Conservation (phyloP, 2,329 filamentous ascomycete species). For the Aspergillus aculeatus region DNA sequence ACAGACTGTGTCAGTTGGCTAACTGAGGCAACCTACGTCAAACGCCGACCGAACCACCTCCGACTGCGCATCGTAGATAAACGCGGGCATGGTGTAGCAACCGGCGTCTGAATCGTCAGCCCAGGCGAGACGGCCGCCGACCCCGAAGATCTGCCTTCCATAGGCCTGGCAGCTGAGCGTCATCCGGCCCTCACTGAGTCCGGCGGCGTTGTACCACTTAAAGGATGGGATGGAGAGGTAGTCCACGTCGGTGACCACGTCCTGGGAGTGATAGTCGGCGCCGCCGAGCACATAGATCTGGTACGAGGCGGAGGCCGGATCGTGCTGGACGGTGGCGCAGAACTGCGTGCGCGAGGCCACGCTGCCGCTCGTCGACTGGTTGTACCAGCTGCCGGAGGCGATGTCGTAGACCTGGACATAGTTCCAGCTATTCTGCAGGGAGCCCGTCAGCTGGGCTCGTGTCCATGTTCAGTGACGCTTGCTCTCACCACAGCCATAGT, state of each 20-base stretch:
- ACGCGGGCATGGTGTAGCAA: conserved; percentile 15
- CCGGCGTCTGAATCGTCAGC: conserved; percentile 6
- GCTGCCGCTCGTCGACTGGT: conserved; percentile 18
- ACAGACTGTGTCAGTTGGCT: not conserved
- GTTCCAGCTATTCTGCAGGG: conserved; percentile 13
- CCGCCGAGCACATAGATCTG: conserved; percentile 17
- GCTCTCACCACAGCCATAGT: conserved; percentile 9
- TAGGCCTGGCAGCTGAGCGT: conserved; percentile 12
- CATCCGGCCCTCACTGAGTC: conserved; percentile 14
- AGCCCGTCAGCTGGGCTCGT: not conserved
- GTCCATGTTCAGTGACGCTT: too few relatives aligned
- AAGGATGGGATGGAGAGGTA: conserved; percentile 21
- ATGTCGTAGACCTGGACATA: conserved; percentile 18
- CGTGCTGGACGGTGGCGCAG: conserved; percentile 16
- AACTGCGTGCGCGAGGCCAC: conserved; percentile 16
- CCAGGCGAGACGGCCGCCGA: conserved; percentile 16
- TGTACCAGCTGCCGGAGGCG: conserved; percentile 17
- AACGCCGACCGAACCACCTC: conserved; percentile 9
- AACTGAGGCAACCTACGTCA: conserved; percentile 5
- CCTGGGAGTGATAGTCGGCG: conserved; percentile 11
- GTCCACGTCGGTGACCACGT: conserved; percentile 11
- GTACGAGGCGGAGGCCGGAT: conserved; percentile 11
- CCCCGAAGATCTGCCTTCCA: conserved; percentile 16
- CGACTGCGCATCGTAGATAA: conserved; percentile 16
- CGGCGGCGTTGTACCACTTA: conserved; percentile 16